A percentile compares a stretch with the other conserved stretches of the same genome.
Evolutionary conservation across 305 asterid genomes (phyloP).

Genomic region (Fraxinus nigra): DNA sequence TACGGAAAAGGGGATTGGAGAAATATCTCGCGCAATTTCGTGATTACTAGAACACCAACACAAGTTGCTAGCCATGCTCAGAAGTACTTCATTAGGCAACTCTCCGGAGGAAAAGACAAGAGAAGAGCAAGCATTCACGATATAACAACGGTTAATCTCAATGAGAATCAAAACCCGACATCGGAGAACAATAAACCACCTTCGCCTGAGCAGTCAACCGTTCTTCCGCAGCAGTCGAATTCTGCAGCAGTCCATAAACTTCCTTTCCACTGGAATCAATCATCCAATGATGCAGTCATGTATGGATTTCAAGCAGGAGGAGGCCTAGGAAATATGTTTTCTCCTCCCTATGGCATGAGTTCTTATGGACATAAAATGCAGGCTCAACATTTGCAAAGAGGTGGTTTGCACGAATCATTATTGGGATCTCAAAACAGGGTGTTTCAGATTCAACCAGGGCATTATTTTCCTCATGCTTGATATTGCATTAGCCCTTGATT

Average conservation of each 20-base stretch:
- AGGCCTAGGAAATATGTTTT: conserved; percentile 42
- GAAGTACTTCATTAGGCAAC: conserved; percentile 85
- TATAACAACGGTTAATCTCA: conserved; percentile 72
- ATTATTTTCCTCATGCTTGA: conserved; percentile 64
- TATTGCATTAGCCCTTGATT: background rate
- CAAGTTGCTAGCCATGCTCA: conserved; percentile 98
- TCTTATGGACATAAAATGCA: conserved; percentile 42
- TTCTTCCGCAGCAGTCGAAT: conserved; percentile 30
- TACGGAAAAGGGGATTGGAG: conserved; percentile 97
- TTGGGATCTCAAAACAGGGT: conserved; percentile 56
- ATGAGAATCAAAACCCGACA: conserved; percentile 46
- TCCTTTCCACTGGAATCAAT: conserved; percentile 57
- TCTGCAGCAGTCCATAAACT: conserved; percentile 42
- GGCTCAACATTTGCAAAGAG: conserved; percentile 49
- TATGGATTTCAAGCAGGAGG: conserved; percentile 41
- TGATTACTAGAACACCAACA: conserved; percentile 79
- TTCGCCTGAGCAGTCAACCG: conserved; percentile 40
- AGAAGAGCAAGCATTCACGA: conserved; percentile 97
- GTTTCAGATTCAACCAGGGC: conserved; percentile 68
- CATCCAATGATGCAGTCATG: conserved; percentile 35
- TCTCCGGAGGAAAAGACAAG: conserved; percentile 86
- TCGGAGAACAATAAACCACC: conserved; percentile 42
- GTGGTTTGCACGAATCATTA: conserved; percentile 41
- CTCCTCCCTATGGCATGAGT: conserved; percentile 38
- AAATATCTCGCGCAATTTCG: conserved; percentile 76